Evolutionary conservation across 768 basidiomycete genomes (phyloP).

Genomic region (Sporobolomyces phaffii): DNA sequence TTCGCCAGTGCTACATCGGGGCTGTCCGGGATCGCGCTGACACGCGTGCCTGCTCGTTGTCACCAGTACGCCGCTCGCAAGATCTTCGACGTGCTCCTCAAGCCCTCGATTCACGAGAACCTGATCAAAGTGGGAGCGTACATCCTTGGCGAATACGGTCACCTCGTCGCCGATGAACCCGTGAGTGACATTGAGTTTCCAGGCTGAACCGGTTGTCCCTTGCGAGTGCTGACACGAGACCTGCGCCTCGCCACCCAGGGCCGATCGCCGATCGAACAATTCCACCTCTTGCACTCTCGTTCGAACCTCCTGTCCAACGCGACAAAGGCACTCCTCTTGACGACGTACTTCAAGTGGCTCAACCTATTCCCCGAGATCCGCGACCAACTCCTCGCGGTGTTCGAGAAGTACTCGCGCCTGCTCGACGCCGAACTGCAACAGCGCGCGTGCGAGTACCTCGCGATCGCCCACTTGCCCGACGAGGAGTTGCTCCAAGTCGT

Average conservation of each 20-base stretch:
- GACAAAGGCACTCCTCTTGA: conserved; percentile 83
- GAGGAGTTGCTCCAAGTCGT: conserved; percentile 88
- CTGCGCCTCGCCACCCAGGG: no score
- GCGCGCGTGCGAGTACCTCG: conserved; percentile 94
- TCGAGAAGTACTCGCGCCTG: conserved; percentile 94
- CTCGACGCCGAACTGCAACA: conserved; percentile 96
- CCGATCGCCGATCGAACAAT: conserved; percentile 85
- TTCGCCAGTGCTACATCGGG: no score
- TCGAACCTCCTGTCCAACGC: conserved; percentile 88
- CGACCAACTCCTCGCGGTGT: conserved; percentile 82
- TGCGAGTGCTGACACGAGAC: no score
- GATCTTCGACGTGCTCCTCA: conserved; percentile 78
- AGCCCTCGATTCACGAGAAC: conserved; percentile 62
- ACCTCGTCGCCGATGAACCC: conserved; percentile 88
- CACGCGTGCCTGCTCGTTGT: not conserved
- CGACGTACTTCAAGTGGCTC: conserved; percentile 99
- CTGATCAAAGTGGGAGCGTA: conserved; percentile 95
- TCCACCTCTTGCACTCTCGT: conserved; percentile 84
- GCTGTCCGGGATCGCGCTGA: not conserved
- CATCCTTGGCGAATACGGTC: conserved; percentile 95
- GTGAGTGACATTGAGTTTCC: no score
- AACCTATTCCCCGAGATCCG: conserved; percentile 99
- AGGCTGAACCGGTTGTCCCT: no score
- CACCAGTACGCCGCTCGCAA: conserved; percentile 76
- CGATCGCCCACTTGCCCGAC: conserved; percentile 72